These are phyloP conservation scores for Populus hybrid DNA, from an alignment of 441 rosid genomes.

Conservation along the genomic window DNA sequence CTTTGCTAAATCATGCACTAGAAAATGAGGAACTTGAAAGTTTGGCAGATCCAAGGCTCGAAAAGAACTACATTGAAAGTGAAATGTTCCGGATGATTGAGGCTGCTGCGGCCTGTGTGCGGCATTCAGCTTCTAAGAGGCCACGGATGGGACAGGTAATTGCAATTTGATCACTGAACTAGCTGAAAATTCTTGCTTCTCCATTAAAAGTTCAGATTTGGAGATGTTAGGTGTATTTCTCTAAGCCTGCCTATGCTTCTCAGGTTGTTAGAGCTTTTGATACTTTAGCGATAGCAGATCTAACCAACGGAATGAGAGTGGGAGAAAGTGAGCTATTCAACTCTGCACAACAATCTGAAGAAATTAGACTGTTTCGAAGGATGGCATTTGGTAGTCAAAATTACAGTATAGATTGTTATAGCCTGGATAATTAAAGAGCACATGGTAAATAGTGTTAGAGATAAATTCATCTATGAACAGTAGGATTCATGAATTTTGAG, in stretches of 20 bases:
- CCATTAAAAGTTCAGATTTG: not conserved
- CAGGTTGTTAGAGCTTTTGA: constrained; percentile 92
- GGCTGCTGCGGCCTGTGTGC: constrained; percentile 87
- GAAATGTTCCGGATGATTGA: constrained; percentile 81
- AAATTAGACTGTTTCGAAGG: constrained; percentile 80
- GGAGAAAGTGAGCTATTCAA: constrained; percentile 83
- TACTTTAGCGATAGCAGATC: constrained; percentile 59
- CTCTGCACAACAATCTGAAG: constrained; percentile 80
- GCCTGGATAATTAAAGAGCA: constrained; percentile 29
- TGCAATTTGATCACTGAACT: not conserved
- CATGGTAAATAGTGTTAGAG: constrained; percentile 28
- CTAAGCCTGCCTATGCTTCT: constrained; percentile 15
- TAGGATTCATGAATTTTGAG: constrained; percentile 5
- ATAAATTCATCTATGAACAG: constrained; percentile 4
- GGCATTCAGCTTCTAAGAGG: constrained; percentile 81
- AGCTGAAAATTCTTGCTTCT: not conserved
- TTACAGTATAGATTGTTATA: constrained; percentile 59
- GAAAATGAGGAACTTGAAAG: constrained; percentile 55
- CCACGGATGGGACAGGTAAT: constrained; percentile 91
- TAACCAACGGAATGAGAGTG: constrained; percentile 85
- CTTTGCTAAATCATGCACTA: constrained; percentile 63
- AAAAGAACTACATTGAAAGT: constrained; percentile 44
- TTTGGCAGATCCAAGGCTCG: constrained; percentile 70
- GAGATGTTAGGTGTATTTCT: not conserved
- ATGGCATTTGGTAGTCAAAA: constrained; percentile 92